Evolutionary conservation across 352 stramenopile species (phyloP).

Genomic region (Albugo laibachii): DNA sequence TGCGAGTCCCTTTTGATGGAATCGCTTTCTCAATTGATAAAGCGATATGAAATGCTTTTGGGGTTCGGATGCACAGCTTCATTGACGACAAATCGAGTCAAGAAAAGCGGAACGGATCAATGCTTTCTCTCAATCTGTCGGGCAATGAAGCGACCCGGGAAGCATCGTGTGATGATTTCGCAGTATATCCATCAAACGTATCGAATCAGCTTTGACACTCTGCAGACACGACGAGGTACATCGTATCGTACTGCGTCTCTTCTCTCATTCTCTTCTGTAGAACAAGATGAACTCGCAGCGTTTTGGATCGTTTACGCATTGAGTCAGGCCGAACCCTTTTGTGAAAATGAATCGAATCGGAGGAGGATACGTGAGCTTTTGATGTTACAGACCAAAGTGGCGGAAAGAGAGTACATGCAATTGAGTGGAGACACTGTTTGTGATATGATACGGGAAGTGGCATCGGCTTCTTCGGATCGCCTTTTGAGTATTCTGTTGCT

Average conservation of each 20-base stretch:
- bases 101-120: constrained; percentile 29
- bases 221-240: too few species aligned
- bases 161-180: constrained; percentile 1
- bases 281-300: constrained; percentile 53
- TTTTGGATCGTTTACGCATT: constrained; percentile 49
- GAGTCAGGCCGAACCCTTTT: constrained; percentile 12
- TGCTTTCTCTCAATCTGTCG: constrained; percentile 47
- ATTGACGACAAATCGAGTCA: constrained; percentile 36
- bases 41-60: constrained; percentile 17
- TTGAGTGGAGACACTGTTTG: background rate
- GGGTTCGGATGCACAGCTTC: constrained; percentile 56
- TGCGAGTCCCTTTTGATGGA: constrained; percentile 7
- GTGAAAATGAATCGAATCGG: background rate
- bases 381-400: background rate
- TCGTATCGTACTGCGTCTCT: constrained; percentile 8
- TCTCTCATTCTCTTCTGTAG: constrained; percentile 32
- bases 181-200: background rate
- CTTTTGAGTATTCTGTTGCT: background rate
- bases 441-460: background rate
- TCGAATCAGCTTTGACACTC: too few species aligned
- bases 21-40: constrained; percentile 11
- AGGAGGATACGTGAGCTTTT: background rate
- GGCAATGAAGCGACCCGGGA: constrained; percentile 4
- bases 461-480: background rate
- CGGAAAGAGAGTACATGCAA: background rate